phyloP scores from a whole-genome alignment of 192 early-diverging fungal genomes.

The Allomyces javanicus region DNA sequence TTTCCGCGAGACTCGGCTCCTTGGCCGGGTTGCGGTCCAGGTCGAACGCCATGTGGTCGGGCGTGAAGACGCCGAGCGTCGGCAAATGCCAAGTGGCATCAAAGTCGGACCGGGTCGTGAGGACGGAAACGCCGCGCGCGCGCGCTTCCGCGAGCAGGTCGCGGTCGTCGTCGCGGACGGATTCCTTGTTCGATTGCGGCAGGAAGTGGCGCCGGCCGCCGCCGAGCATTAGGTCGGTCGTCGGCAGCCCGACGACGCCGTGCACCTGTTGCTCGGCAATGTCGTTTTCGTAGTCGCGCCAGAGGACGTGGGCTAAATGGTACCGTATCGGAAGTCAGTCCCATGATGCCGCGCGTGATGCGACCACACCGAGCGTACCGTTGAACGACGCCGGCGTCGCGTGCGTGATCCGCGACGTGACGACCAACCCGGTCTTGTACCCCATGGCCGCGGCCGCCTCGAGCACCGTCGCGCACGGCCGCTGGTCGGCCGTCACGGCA shows the following conservation, averaged over 20 bases:
- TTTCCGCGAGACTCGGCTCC: conserved; percentile 67
- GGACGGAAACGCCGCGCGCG: conserved; percentile 40
- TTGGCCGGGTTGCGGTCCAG: conserved; percentile 51
- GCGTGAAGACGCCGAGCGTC: conserved; percentile 51
- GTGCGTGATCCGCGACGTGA: conserved; percentile 86
- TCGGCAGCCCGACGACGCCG: conserved; percentile 15
- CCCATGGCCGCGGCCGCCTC: conserved; percentile 75
- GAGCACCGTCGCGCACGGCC: conserved; percentile 78
- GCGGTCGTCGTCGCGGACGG: conserved; percentile 58
- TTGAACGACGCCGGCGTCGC: conserved; percentile 59
- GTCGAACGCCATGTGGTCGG: conserved; percentile 79
- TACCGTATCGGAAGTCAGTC: too few relatives aligned
- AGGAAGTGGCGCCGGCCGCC: conserved; percentile 81
- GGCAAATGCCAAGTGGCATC: conserved; percentile 35
- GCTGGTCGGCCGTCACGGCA: conserved; percentile 21
- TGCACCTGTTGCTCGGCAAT: conserved; percentile 87
- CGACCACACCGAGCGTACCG: neutral
- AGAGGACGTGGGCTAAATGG: conserved; percentile 46
- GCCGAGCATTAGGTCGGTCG: conserved; percentile 75
- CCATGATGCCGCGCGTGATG: too few relatives aligned
- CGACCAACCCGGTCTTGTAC: conserved; percentile 76
- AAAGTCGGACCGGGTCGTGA: conserved; percentile 38
- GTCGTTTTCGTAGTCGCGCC: conserved; percentile 58
- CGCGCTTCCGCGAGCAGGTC: conserved; percentile 42
- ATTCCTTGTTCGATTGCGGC: conserved; percentile 33